Evolutionary conservation across 1,284 basidiomycete species (phyloP).

Genomic region (Ceratobasidium theobromae): DNA sequence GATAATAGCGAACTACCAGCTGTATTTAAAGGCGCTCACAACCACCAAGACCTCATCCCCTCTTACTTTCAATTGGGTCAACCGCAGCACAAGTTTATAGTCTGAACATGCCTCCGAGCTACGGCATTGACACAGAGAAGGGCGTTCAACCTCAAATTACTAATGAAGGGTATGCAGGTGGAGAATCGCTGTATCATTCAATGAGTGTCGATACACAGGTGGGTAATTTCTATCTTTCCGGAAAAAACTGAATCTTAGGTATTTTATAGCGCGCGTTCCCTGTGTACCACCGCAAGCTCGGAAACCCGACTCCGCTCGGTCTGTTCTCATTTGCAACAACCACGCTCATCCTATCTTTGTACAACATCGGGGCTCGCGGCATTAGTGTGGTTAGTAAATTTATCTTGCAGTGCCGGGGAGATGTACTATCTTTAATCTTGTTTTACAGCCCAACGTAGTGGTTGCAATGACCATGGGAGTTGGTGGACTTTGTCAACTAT

Average conservation of each 20-base stretch:
- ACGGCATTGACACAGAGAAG: too few relatives aligned
- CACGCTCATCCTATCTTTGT: slow-evolving; percentile 53
- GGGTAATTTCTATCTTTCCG: background rate
- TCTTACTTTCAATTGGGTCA: too few relatives aligned
- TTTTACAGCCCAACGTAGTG: slow-evolving; percentile 43
- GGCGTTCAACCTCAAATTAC: too few relatives aligned
- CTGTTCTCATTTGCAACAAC: slow-evolving; percentile 51
- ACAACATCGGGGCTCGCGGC: slow-evolving; percentile 39
- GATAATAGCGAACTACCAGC: too few relatives aligned
- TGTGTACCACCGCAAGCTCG: slow-evolving; percentile 42
- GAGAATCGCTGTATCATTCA: background rate
- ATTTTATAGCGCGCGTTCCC: slow-evolving; percentile 19
- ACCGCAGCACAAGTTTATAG: too few relatives aligned
- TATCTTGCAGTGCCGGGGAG: background rate
- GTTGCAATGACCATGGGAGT: slow-evolving; percentile 40
- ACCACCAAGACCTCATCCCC: too few relatives aligned
- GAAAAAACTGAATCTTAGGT: background rate
- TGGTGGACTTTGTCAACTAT: slow-evolving; percentile 48
- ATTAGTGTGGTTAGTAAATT: slow-evolving; percentile 11
- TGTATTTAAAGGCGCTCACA: too few relatives aligned
- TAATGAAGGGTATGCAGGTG: background rate
- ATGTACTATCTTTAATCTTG: background rate
- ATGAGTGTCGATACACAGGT: slow-evolving; percentile 26
- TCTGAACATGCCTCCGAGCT: too few relatives aligned
- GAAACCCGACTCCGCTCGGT: slow-evolving; percentile 52